phyloP scores from a whole-genome alignment of 129 eudicot species.

The Silybum marianum region DNA sequence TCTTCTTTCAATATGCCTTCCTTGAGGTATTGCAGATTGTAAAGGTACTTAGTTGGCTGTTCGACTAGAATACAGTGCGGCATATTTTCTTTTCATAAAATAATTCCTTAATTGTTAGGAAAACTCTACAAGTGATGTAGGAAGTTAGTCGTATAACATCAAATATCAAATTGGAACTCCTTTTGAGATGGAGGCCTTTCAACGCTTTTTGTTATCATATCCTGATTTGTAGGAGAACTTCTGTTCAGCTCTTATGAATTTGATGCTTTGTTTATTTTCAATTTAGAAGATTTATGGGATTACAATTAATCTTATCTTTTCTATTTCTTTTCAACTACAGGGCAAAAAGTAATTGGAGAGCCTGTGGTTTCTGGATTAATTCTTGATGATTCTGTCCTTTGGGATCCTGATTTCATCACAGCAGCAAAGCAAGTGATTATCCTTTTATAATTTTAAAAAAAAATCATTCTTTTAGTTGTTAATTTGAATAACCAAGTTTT shows the following conservation, averaged over 20 bases:
- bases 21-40: no score
- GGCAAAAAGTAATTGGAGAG: slow-evolving; percentile 94
- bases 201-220: background rate
- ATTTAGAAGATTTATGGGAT: slow-evolving; percentile 8
- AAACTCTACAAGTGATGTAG: no score
- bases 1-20: no score
- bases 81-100: no score
- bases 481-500: slow-evolving; percentile 3
- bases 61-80: no score
- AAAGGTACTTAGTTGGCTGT: no score
- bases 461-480: background rate
- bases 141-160: background rate
- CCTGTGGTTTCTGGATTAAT: slow-evolving; percentile 90
- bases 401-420: slow-evolving; percentile 88
- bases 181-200: background rate
- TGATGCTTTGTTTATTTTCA: slow-evolving; percentile 10
- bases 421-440: slow-evolving; percentile 77
- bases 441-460: slow-evolving; percentile 1
- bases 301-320: slow-evolving; percentile 10
- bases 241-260: background rate
- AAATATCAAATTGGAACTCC: background rate
- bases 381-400: slow-evolving; percentile 84
- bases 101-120: no score
- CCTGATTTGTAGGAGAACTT: background rate
- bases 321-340: slow-evolving; percentile 43